Percentiles rank a stretch among this genome's conserved stretches.
These are phyloP conservation scores for Orbilia quercus DNA, from an alignment of 2,329 filamentous ascomycete genomes.

Conservation along the genomic window DNA sequence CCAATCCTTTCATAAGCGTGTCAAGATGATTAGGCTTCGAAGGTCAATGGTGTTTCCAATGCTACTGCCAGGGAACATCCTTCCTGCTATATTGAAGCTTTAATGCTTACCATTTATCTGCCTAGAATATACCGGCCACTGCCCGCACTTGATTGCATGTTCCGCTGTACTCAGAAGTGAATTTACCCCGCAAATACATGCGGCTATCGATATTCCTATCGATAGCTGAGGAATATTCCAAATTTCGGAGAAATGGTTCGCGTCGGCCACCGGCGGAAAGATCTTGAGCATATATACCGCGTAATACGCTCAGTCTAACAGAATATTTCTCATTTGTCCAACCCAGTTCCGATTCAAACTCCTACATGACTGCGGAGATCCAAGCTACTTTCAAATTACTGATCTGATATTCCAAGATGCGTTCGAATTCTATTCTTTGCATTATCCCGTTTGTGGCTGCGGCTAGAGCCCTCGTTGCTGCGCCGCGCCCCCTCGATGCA, in stretches of 20 bases:
- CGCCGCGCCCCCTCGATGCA: conserved; percentile 19
- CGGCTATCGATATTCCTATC: no score
- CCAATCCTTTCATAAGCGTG: no score
- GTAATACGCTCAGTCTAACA: no score
- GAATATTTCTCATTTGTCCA: no score
- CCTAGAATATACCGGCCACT: conserved; percentile 8
- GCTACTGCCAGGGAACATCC: not conserved
- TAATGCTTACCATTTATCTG: conserved; percentile 20
- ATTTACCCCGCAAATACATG: conserved; percentile 17
- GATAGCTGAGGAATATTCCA: no score
- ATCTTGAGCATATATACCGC: not conserved
- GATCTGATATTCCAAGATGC: conserved; percentile 23
- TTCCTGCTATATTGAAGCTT: conserved; percentile 19
- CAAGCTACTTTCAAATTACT: not conserved
- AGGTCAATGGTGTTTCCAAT: not conserved
- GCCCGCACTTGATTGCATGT: not conserved
- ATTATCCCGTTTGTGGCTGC: conserved; percentile 26
- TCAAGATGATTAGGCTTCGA: not conserved
- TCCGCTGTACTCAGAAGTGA: not conserved
- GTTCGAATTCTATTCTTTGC: conserved; percentile 24
- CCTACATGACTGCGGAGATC: no score
- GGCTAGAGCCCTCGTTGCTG: conserved; percentile 41
- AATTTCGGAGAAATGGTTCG: no score
- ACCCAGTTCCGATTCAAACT: no score
- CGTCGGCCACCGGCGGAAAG: no score